A percentile compares a stretch with the other conserved stretches of the same genome.
Evolutionary conservation across 2,329 filamentous ascomycete genomes (phyloP).

Genomic region (Apiospora saccharicola): DNA sequence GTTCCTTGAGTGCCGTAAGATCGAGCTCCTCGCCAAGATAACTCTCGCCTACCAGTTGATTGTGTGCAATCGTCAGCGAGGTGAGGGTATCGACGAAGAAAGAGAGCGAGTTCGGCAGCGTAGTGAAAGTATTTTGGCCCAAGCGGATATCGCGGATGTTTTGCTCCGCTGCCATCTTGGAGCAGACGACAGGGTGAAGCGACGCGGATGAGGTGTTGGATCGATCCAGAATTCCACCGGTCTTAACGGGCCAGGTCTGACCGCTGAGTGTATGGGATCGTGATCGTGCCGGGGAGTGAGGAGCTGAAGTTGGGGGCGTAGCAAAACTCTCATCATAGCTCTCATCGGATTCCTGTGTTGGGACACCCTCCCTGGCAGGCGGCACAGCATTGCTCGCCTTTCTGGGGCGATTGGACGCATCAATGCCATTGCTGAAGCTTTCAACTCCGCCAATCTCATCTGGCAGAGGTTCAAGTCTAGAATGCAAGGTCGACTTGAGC

Average conservation of each 20-base stretch:
- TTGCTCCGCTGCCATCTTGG: conserved; percentile 60
- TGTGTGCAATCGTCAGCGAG: conserved; percentile 77
- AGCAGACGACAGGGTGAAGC: conserved; percentile 64
- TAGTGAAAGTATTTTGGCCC: conserved; percentile 77
- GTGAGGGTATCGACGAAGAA: conserved; percentile 76
- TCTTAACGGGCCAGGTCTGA: conserved; percentile 62
- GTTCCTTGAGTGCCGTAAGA: conserved; percentile 76
- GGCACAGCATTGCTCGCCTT: conserved; percentile 40
- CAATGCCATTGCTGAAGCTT: conserved; percentile 37
- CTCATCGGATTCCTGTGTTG: conserved; percentile 46
- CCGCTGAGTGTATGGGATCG: conserved; percentile 57
- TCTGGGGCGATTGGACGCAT: conserved; percentile 34
- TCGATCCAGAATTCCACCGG: conserved; percentile 72
- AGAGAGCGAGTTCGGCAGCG: conserved; percentile 74
- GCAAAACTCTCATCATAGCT: conserved; percentile 59
- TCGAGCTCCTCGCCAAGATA: conserved; percentile 73
- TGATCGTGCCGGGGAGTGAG: conserved; percentile 56
- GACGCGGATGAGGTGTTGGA: conserved; percentile 71
- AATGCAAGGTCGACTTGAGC: conserved; percentile 76
- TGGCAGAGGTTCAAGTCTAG: conserved; percentile 67
- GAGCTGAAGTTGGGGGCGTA: conserved; percentile 63
- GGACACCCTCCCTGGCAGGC: conserved; percentile 20
- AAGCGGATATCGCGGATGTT: conserved; percentile 68
- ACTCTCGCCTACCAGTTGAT: conserved; percentile 69
- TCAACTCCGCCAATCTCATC: conserved; percentile 34